Conservation (phyloP, 805 yeast genomes). For the Suhomyces sp. region DNA sequence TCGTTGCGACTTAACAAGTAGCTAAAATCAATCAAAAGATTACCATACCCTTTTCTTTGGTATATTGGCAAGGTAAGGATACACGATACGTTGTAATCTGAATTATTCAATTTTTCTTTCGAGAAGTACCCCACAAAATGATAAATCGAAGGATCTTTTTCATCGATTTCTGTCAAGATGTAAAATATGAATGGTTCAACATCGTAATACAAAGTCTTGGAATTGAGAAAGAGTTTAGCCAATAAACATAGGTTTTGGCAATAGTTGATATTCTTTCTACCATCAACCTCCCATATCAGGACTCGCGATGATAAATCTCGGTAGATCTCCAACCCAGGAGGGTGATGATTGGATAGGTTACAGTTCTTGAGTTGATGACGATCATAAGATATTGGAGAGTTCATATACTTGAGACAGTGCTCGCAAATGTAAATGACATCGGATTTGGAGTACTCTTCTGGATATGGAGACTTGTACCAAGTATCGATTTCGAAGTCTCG, state of each 20-base stretch:
- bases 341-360: constrained; percentile 51
- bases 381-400: constrained; percentile 60
- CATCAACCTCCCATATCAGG: constrained; percentile 61
- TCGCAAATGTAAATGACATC: constrained; percentile 75
- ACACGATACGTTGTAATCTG: constrained; percentile 85
- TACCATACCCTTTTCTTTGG: constrained; percentile 89
- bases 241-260: constrained; percentile 89
- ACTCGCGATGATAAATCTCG: constrained; percentile 30
- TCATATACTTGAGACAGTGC: constrained; percentile 77
- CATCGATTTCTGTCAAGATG: constrained; percentile 70
- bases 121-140: constrained; percentile 95
- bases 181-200: constrained; percentile 95
- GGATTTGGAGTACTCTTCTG: constrained; percentile 72
- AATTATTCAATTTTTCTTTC: constrained; percentile 74
- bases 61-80: constrained; percentile 85
- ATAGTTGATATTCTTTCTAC: constrained; percentile 73
- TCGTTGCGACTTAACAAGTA: constrained; percentile 76
- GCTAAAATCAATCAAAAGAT: constrained; percentile 83
- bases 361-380: constrained; percentile 77
- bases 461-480: constrained; percentile 93
- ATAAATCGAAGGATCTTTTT: constrained; percentile 39
- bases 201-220: constrained; percentile 90
- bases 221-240: constrained; percentile 85
- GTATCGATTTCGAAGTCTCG: constrained; percentile 76
- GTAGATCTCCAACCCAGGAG: constrained; percentile 55